phyloP scores from a whole-genome alignment of 768 basidiomycete species.

The Leccinum incarnatum region DNA sequence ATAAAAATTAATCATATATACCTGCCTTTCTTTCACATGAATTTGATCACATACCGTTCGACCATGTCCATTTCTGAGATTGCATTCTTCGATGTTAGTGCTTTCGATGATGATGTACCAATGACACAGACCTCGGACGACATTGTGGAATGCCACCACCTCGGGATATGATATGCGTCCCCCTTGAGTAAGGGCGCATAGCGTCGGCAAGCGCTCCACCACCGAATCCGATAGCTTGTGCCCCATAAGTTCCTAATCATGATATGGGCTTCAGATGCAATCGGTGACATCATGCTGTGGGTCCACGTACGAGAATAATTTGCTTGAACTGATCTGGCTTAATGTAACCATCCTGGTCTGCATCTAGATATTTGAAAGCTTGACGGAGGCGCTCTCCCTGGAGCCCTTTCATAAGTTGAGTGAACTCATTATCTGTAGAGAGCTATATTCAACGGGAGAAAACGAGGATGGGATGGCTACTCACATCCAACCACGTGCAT shows the following conservation, averaged over 20 bases:
- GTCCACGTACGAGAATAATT: constrained; percentile 79
- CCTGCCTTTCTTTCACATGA: background rate
- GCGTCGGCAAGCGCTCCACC: constrained; percentile 86
- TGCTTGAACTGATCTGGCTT: constrained; percentile 89
- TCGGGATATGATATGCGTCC: constrained; percentile 95
- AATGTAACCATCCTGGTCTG: constrained; percentile 92
- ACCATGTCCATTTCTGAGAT: constrained; percentile 89
- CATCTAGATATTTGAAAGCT: constrained; percentile 89
- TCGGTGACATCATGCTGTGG: background rate
- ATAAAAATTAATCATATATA: constrained; percentile 3
- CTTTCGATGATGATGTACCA: background rate
- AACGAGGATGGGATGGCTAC: constrained; percentile 27
- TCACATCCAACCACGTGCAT: constrained; percentile 88
- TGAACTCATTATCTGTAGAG: constrained; percentile 85
- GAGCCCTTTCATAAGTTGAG: constrained; percentile 96
- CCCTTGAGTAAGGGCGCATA: constrained; percentile 86
- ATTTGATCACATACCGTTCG: constrained; percentile 55
- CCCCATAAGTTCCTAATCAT: constrained; percentile 81
- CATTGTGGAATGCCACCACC: constrained; percentile 96
- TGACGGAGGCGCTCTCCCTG: constrained; percentile 97
- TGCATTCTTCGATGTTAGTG: constrained; percentile 6
- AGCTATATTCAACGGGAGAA: constrained; percentile 5
- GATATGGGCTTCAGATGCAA: background rate
- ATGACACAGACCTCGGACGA: constrained; percentile 68
- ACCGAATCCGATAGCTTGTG: constrained; percentile 96